Base-by-base conservation (phyloP, 371 early-diverging fungal genomes). In the Blakeslea trispora region DNA sequence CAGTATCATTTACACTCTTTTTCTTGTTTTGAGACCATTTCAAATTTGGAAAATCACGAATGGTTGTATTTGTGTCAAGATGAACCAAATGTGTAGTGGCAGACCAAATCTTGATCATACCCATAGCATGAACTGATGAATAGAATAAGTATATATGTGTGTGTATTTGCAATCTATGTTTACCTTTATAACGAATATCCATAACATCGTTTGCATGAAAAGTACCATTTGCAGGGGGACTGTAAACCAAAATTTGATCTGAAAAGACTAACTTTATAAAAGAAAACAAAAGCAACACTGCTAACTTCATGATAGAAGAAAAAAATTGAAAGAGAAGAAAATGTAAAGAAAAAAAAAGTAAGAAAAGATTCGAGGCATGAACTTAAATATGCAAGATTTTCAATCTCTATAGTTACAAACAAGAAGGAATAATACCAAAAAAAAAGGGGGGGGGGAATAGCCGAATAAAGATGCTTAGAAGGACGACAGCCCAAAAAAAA, bases 31-130 rank as follows among this genome's bases (percentile, higher is more conserved):
- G 40, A 8, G 24, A 42, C 62, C 66, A 63, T 18, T 41, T 24
- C 9, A 53, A 48, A 15, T 45, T 31, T 2, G 74, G 65, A 19
- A 73, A 66, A 9, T 40, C 42, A 5, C 23, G 34, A 1, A 68
- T 51, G 7, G 68, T 53, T 28, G 19, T 32, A 23, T 59, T 54
- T 18, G 58, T 62, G 7, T 53, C 41, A 1, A 39, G 24, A 28
- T 63, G 49, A 13, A 50, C 24, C 10, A 77, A 49, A 1, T 61
- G 45, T 4, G 64, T 52, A 5, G 53, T 41, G 9, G 77, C 49
- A 19, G 71, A 57, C 50, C 62, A 58, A 0, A 73, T 44, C 22
- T 59, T 58, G 37, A 74, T 68, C 77, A 77, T 77, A 11, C 74
- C 77, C 31, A 73, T 61, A 11, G 56, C 59, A 1, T 55, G 66